These are phyloP conservation scores for Gracilaria caudata DNA, from an alignment of 23 red algal species.

Conservation along the genomic window DNA sequence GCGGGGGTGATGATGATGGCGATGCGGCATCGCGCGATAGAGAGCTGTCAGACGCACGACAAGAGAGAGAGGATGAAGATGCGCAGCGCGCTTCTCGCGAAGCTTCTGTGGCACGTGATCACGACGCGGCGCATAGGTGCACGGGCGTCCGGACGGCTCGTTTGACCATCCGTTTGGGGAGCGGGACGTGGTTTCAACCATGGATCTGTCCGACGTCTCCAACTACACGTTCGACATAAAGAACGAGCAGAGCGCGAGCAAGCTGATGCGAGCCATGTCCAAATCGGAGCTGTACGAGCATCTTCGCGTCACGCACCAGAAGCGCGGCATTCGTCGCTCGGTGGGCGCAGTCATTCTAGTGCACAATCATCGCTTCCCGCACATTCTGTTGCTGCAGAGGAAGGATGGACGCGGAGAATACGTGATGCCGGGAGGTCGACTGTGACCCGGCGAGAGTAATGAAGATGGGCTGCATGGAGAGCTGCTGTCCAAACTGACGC, in stretches of 20 bases:
- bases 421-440: constrained; percentile 74
- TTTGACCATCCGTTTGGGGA: constrained; percentile 32
- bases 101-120: background rate
- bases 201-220: constrained; percentile 71
- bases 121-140: too few relatives aligned
- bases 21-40: too few relatives aligned
- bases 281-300: constrained; percentile 6
- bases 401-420: constrained; percentile 54
- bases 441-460: constrained; percentile 87
- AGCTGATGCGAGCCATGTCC: constrained; percentile 3
- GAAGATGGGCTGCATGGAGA: constrained; percentile 78
- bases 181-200: constrained; percentile 29
- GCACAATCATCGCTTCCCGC: constrained; percentile 72
- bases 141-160: background rate
- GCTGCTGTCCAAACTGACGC: constrained; percentile 57
- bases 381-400: constrained; percentile 85
- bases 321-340: constrained; percentile 73
- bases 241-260: constrained; percentile 41
- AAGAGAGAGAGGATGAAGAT: too few relatives aligned
- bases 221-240: constrained; percentile 88
- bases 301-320: constrained; percentile 32
- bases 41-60: too few relatives aligned
- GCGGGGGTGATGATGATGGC: too few relatives aligned
- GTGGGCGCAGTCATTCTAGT: constrained; percentile 84
- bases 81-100: too few relatives aligned